Percentiles rank a stretch among this genome's conserved stretches.
Evolutionary conservation across 495 filamentous ascomycete genomes (phyloP).

Genomic region (Xylaria bambusicola): DNA sequence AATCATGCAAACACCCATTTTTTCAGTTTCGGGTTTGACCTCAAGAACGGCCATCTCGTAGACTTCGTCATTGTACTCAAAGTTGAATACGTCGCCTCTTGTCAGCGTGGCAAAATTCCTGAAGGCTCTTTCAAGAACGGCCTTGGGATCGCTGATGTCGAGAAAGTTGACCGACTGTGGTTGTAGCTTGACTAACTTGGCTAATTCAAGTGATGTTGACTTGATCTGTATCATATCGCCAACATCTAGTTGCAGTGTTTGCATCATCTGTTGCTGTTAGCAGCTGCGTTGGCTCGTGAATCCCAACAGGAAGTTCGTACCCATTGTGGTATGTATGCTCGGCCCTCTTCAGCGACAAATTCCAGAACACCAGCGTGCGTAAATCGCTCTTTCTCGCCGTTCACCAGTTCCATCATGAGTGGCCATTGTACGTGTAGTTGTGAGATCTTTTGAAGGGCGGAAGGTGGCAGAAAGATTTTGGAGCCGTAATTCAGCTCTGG

Average conservation of each 20-base stretch:
- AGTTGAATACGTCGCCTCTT: conserved; percentile 89
- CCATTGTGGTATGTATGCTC: conserved; percentile 95
- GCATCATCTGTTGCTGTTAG: conserved; percentile 72
- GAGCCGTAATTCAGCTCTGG: conserved; percentile 92
- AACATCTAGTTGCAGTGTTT: conserved; percentile 81
- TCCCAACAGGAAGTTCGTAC: conserved; percentile 48
- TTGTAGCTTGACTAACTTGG: conserved; percentile 91
- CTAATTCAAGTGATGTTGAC: conserved; percentile 85
- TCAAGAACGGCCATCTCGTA: conserved; percentile 93
- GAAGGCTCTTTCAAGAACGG: conserved; percentile 95
- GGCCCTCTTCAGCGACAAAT: conserved; percentile 96
- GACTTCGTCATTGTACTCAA: conserved; percentile 88
- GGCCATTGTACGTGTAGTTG: conserved; percentile 97
- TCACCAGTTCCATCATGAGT: conserved; percentile 92
- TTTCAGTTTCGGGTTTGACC: conserved; percentile 77
- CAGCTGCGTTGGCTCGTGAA: neutral
- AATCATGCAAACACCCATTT: conserved; percentile 83
- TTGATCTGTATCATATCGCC: conserved; percentile 94
- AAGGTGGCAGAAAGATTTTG: conserved; percentile 95
- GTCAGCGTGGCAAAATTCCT: conserved; percentile 92
- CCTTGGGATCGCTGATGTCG: conserved; percentile 94
- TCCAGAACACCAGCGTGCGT: conserved; percentile 95
- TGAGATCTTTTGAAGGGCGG: conserved; percentile 92
- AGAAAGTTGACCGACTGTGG: conserved; percentile 89
- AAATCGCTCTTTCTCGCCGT: conserved; percentile 73